Conservation (phyloP, 1,284 basidiomycete genomes). For the Papiliotrema flavescens region DNA sequence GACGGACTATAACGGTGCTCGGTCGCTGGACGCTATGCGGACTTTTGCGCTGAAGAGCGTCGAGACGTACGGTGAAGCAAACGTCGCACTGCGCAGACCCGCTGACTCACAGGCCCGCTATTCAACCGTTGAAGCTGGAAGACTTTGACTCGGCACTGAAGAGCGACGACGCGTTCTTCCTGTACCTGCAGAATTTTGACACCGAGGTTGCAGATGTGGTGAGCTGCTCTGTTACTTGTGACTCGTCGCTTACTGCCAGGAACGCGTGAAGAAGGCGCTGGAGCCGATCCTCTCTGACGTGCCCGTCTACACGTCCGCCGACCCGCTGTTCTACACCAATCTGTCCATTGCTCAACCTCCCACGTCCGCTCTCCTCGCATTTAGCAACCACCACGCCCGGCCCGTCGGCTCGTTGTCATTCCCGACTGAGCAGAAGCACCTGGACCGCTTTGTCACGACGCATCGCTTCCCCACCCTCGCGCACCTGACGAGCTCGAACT, state of each 20-base stretch:
- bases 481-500: conserved; percentile 69
- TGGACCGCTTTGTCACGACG: conserved; percentile 57
- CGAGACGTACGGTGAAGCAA: conserved; percentile 54
- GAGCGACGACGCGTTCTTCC: conserved; percentile 65
- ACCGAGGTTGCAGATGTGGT: conserved; percentile 46
- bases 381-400: conserved; percentile 61
- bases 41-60: conserved; percentile 68
- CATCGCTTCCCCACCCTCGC: conserved; percentile 67
- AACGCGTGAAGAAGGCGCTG: conserved; percentile 53
- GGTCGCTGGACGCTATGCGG: conserved; percentile 62
- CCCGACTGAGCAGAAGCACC: conserved; percentile 16
- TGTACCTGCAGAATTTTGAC: conserved; percentile 62
- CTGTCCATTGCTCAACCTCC: conserved; percentile 55
- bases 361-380: conserved; percentile 62
- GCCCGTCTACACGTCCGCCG: conserved; percentile 56
- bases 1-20: conserved; percentile 35
- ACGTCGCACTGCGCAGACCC: not conserved
- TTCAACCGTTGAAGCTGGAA: conserved; percentile 53
- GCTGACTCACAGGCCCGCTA: conserved; percentile 42
- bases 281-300: conserved; percentile 66
- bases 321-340: conserved; percentile 54
- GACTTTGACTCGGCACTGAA: conserved; percentile 55
- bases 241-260: conserved; percentile 39
- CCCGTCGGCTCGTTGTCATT: conserved; percentile 42
- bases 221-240: conserved; percentile 11